A percentile compares a stretch with the other conserved stretches of the same genome.
These are phyloP conservation scores for Spencermartinsiella europaea DNA, from an alignment of 805 yeast species.

Conservation along the genomic window DNA sequence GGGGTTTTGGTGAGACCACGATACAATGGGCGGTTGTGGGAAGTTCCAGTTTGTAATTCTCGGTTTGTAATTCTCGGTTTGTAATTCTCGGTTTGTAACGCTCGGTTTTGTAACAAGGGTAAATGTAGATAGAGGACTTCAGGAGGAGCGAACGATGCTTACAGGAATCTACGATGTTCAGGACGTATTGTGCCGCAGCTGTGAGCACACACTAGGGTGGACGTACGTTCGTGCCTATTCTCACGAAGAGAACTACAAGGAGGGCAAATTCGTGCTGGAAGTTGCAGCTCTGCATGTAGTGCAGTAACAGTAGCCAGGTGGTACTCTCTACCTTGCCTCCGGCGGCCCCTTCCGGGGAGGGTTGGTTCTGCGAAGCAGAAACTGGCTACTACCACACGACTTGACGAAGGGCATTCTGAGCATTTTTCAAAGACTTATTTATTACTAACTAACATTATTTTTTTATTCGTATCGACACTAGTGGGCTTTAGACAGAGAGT, in stretches of 20 bases:
- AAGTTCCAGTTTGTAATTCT: no score
- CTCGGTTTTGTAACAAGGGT: slow-evolving; percentile 26
- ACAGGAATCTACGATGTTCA: slow-evolving; percentile 57
- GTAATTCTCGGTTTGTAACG: no score
- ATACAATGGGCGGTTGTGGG: no score
- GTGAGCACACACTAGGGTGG: slow-evolving; percentile 57
- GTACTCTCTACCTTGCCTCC: neutral
- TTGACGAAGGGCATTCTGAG: neutral
- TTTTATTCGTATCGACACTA: neutral
- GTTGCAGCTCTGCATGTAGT: slow-evolving; percentile 25
- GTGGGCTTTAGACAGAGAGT: neutral
- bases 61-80: no score
- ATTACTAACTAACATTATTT: slow-evolving; percentile 1
- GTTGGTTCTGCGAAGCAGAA: no score
- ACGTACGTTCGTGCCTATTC: slow-evolving; percentile 48
- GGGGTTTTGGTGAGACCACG: no score
- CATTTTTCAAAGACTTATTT: slow-evolving; percentile 1
- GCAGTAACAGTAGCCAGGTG: slow-evolving; percentile 2
- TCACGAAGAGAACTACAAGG: slow-evolving; percentile 50
- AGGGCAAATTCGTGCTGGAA: slow-evolving; percentile 56
- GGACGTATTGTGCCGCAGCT: slow-evolving; percentile 52
- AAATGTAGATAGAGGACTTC: slow-evolving; percentile 37
- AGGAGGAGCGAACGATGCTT: slow-evolving; percentile 45
- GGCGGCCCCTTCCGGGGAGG: no score
- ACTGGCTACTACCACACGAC: neutral